Conservation (phyloP, 257 asterid species). For the Solanum pimpinellifolium region DNA sequence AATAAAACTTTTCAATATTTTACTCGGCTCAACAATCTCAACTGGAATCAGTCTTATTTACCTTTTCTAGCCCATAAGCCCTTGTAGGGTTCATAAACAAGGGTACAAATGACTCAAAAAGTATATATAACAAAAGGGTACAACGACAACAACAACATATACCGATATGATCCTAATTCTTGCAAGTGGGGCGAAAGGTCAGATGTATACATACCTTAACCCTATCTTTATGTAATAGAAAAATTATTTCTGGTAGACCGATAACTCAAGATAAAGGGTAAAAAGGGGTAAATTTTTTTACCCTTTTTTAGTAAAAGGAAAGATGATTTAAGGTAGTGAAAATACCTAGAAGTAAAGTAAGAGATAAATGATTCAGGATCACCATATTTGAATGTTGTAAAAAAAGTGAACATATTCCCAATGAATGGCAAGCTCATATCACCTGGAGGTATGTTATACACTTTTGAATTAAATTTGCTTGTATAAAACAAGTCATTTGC, state of each 20-base stretch:
- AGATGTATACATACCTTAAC: neutral
- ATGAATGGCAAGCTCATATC: constrained; percentile 7
- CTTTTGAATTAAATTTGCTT: neutral
- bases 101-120: neutral
- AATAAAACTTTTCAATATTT: too few relatives aligned
- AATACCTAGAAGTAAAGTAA: constrained; percentile 1
- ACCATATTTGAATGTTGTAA: constrained; percentile 3
- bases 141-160: too few relatives aligned
- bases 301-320: neutral
- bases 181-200: too few relatives aligned
- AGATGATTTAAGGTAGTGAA: neutral
- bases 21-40: too few relatives aligned
- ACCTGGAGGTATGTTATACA: neutral
- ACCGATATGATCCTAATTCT: too few relatives aligned
- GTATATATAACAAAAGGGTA: too few relatives aligned
- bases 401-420: constrained; percentile 4
- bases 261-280: neutral
- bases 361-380: constrained; percentile 4
- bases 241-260: fast-evolving
- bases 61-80: too few relatives aligned
- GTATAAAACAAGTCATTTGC: neutral
- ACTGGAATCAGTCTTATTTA: too few relatives aligned
- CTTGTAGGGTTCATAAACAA: neutral
- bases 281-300: neutral
- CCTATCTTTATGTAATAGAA: neutral